Base-by-base conservation (phyloP, 148 eudicot species). In the Heliamphora exappendiculata region DNA sequence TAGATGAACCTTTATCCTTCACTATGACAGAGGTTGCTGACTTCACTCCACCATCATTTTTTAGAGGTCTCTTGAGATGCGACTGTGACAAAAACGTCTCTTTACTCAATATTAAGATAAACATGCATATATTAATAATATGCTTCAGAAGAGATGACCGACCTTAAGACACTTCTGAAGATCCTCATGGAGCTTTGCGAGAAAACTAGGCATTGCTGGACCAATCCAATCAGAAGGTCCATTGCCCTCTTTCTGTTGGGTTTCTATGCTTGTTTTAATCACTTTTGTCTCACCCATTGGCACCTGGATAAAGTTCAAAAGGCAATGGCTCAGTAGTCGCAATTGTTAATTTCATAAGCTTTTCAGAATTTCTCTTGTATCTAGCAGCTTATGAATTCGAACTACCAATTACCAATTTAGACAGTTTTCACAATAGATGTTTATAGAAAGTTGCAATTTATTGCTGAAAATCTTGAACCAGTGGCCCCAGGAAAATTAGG, bases 91-190 rank as follows among this genome's bases (percentile, higher is more conserved):
- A 67, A 54, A 24, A 54, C 49, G 7, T 9, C 65, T 28, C 28
- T 69, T 77, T 34, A 44, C 26, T 63, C 44, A 7, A 39, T 53
- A 29, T 3, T n/a, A 36, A 69, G 47, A 54, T 17, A 47, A 26
- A 20, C 33, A 41, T 24, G 17, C 31, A 71, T 73, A 20, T 49
- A 57, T 1, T 13, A 22, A 64, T 41, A 3, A 51, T 7, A 10
- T 36, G 72, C 49, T 41, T 65, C 12, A 77, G 17, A 44, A 73
- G 39, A 77, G 75, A 41, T 31, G 8, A 79, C 83, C 51, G 50
- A 91, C 98, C 94, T 86, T 78, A 37, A 91, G 47, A 70, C 78
- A 81, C 47, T 80, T 82, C 62, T 84, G 88, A 75, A 91, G 75
- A 78, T 83, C 87, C 57, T 82, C 86, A 47, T 83, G 88, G 59